A percentile compares a stretch with the other conserved stretches of the same genome.
Evolutionary conservation across 2,329 filamentous ascomycete genomes (phyloP).

Genomic region (Curvularia sp.): DNA sequence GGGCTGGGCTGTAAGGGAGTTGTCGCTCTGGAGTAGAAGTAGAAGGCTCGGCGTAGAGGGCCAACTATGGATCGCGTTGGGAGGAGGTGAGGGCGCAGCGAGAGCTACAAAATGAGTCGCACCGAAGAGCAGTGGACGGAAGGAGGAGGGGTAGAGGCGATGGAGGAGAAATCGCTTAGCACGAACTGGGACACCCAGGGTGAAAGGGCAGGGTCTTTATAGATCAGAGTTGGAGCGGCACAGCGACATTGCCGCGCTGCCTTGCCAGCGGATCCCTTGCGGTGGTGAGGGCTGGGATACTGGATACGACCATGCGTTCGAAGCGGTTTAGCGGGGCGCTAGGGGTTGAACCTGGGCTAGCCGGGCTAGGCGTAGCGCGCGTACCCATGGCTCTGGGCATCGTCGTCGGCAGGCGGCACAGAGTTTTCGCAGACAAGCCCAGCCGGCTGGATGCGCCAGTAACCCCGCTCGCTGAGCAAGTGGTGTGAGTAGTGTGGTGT

Average conservation of each 20-base stretch:
- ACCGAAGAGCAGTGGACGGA: conserved; percentile 33
- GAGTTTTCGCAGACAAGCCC: conserved; percentile 35
- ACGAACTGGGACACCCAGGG: conserved; percentile 6
- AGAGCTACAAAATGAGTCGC: conserved; percentile 33
- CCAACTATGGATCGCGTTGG: conserved; percentile 25
- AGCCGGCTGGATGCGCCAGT: conserved; percentile 18
- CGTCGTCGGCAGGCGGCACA: conserved; percentile 36
- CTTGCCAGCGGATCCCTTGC: conserved; percentile 32
- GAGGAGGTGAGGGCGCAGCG: conserved; percentile 28
- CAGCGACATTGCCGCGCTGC: conserved; percentile 18
- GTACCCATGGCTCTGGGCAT: conserved; percentile 33
- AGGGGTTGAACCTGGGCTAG: conserved; percentile 29
- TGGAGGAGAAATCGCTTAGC: conserved; percentile 28
- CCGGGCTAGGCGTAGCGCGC: conserved; percentile 19
- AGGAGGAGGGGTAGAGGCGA: conserved; percentile 17
- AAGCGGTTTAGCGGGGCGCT: conserved; percentile 25
- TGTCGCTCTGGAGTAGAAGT: conserved; percentile 29
- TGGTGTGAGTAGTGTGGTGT: conserved; percentile 1
- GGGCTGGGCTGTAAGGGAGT: conserved; percentile 4
- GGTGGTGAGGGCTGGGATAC: conserved; percentile 33
- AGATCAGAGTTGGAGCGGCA: conserved; percentile 30
- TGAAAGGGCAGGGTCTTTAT: conserved; percentile 38
- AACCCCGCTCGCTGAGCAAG: conserved; percentile 32
- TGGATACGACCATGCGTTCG: conserved; percentile 21
- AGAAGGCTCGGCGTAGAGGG: conserved; percentile 7